phyloP scores from a whole-genome alignment of 2,329 filamentous ascomycete genomes.

The Helotiales sp. region DNA sequence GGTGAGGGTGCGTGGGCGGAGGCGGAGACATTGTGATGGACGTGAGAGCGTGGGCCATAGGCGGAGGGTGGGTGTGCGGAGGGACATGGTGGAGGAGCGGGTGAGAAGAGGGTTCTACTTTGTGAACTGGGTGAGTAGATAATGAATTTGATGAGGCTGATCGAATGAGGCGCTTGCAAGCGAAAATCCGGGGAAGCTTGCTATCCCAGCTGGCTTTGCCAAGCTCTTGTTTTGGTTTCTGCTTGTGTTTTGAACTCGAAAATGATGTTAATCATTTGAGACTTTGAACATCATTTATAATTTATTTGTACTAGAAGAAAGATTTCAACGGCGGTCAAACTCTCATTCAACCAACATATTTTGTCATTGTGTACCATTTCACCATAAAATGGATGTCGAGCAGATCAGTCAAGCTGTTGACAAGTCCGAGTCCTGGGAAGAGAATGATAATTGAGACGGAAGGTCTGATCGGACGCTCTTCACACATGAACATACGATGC shows the following conservation, averaged over 20 bases:
- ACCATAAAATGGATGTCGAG: too few relatives aligned
- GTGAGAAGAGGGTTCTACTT: not conserved
- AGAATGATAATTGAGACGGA: too few relatives aligned
- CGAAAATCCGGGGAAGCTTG: slow-evolving; percentile 30
- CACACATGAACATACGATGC: too few relatives aligned
- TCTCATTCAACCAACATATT: too few relatives aligned
- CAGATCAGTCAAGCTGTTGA: too few relatives aligned
- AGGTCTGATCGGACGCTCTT: too few relatives aligned
- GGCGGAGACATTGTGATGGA: slow-evolving; percentile 16
- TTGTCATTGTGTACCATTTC: too few relatives aligned
- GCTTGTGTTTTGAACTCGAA: not conserved
- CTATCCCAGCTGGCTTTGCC: not conserved
- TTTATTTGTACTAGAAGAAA: too few relatives aligned
- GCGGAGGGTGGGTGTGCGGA: slow-evolving; percentile 27
- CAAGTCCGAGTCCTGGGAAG: too few relatives aligned
- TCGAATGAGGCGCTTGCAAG: slow-evolving; percentile 10
- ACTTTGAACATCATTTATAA: too few relatives aligned
- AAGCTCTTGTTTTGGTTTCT: not conserved
- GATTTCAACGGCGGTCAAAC: too few relatives aligned
- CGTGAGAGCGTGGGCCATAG: slow-evolving; percentile 5
- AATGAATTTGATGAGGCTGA: slow-evolving; percentile 18
- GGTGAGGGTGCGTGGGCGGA: not conserved
- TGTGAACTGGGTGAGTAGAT: not conserved
- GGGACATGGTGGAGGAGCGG: slow-evolving; percentile 31
- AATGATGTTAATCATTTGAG: too few relatives aligned